Percentiles rank a stretch among this genome's conserved stretches.
These are phyloP conservation scores for Sicyos edulis DNA, from an alignment of 306 rosid genomes.

Conservation along the genomic window DNA sequence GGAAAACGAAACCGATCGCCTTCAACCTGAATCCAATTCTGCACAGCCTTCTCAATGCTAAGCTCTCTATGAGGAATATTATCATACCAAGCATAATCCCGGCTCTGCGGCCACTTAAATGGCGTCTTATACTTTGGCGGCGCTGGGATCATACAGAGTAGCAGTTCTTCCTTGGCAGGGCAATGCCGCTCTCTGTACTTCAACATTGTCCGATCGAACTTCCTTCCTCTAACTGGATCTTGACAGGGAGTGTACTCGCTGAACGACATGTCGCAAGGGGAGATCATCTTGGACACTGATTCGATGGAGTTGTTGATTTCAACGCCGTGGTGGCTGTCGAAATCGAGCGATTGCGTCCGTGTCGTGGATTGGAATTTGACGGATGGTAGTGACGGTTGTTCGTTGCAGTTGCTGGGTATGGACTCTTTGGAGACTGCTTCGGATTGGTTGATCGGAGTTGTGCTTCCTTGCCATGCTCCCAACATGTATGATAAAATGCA, in stretches of 20 bases:
- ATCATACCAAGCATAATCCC: constrained; percentile 87
- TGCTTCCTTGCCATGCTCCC: constrained; percentile 64
- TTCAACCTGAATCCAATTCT: constrained; percentile 95
- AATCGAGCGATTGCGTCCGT: constrained; percentile 40
- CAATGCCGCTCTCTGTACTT: constrained; percentile 92
- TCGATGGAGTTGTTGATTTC: constrained; percentile 38
- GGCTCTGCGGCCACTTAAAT: constrained; percentile 91
- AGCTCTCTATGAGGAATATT: constrained; percentile 92
- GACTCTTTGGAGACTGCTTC: constrained; percentile 33
- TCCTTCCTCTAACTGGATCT: constrained; percentile 55
- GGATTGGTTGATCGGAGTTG: constrained; percentile 39
- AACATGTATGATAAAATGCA: constrained; percentile 63
- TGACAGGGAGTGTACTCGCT: constrained; percentile 95
- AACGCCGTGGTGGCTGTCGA: constrained; percentile 62
- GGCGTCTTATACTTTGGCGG: constrained; percentile 92
- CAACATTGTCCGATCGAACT: constrained; percentile 68
- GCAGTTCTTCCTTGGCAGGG: constrained; percentile 61
- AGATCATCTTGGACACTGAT: constrained; percentile 30
- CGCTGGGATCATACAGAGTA: constrained; percentile 69
- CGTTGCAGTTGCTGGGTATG: constrained; percentile 39
- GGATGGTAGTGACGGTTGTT: constrained; percentile 1
- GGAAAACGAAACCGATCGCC: constrained; percentile 85
- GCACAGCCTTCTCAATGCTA: constrained; percentile 87
- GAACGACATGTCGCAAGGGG: constrained; percentile 50
- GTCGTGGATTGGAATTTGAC: background rate